Base-by-base conservation (phyloP, 2,329 filamentous ascomycete genomes). In the Aspergillus persii region DNA sequence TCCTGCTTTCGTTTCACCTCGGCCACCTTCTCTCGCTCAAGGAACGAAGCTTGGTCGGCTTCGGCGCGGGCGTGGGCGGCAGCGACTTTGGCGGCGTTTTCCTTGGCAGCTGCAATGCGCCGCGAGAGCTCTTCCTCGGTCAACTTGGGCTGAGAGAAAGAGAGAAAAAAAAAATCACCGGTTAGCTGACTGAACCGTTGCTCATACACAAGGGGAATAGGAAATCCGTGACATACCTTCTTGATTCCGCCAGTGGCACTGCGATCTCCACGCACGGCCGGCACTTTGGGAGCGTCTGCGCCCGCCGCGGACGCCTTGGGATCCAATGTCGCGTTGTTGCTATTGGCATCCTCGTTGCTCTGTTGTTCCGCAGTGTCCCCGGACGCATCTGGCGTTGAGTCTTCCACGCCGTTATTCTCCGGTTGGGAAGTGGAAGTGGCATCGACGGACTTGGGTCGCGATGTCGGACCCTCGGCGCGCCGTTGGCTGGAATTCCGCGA, bases 61-160 rank as follows among this genome's bases (percentile, higher is more conserved):
- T 89, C 84, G n/a, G 86, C 86, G 29, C 86, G 81, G 1, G 83
- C 84, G 68, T 89, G 86, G 0, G 85, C 84, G 8, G 84, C 85
- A 8, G 81, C 80, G 12, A 85, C 79, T 53, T 83, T 80, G 5
- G 82, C 83, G 55, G 87, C 88, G 58, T 86, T 84, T 64, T 87
- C 80, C 62, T 82, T 81, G 66, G 88, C 88, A 39, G 80, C 79
- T 7, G 83, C 84, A 60, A 90, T 83, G 61, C 85, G 84, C 50
- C 81, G 83, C 3, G 80, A 81, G 7, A 90, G 79, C 70, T 89
- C 83, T 63, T 82, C 84, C 68, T 89, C 86, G 2, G 86, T 89
- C 49, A 89, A 80, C 73, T 87, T 87, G 3, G 83, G 82, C 72
- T 85, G 74, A 9, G 39, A 9, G 39, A 36, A 60, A 59, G 26